Evolutionary conservation across 1,284 basidiomycete species (phyloP), one percentile per base, ranked within the genome.

Genomic region (Bjerkandera adusta): DNA sequence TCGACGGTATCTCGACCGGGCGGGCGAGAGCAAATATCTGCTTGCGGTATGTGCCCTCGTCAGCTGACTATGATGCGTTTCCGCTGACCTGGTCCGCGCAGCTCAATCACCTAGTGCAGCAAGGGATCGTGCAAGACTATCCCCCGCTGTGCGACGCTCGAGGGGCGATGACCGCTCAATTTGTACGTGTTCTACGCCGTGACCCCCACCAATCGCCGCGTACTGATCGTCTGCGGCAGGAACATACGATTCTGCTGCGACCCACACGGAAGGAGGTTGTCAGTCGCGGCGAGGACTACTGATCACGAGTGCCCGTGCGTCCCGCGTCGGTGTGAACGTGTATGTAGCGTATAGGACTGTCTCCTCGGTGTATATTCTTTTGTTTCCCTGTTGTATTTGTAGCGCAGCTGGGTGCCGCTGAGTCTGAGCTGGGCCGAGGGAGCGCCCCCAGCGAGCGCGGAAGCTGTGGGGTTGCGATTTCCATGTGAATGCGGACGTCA

Each of bases 181-280:
- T 88, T 66, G 91, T 92, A 59, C 58, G 85, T 76, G 13, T 16
- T 5, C 38, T 33, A 10, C 24, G 5, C 30, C 20, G 21, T 27
- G 21, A 22, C 20, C 36, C 32, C 18, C 22, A 21, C 36, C 10
- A 32, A 16, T 36, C 26, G 13, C 26, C 29, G 32, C 18, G 27
- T 12, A 22, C 32, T 48, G 42, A 30, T 47, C 16, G 40, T 8
- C 26, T n/a, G 35, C 8, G 32, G 22, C 59, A 89, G 84, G 93
- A 98, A 64, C 94, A 98, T 68, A 97, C 94, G 13, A 93, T 97
- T 54, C 67, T 97, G 27, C 73, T 97, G 36, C 65, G 67, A 30
- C 67, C 95, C 30, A 97, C 92, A 2, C 85, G 86, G 59, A 97
- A 97, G 64, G 97, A 99, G 69, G 84, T 99, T 5, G 92, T 99